Evolutionary conservation across 768 basidiomycete genomes (phyloP).

Genomic region (Crucibulum laeve): DNA sequence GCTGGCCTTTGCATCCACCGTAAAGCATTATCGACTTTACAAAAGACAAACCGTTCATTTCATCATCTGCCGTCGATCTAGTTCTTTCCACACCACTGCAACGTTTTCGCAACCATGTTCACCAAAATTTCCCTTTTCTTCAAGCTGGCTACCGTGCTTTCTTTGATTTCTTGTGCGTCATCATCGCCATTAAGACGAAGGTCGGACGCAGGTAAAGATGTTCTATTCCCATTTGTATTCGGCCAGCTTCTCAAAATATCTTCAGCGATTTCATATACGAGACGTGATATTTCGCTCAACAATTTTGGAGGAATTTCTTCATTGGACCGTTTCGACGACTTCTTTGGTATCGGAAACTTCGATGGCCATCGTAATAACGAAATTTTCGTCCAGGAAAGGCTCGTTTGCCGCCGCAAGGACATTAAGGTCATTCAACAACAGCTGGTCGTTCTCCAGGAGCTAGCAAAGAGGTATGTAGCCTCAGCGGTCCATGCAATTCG

Average conservation of each 20-base stretch:
- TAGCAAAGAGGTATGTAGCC: constrained; percentile 36
- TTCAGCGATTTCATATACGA: background rate
- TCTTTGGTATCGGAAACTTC: constrained; percentile 41
- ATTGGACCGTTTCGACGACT: constrained; percentile 37
- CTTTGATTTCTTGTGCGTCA: too few relatives aligned
- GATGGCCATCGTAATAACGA: constrained; percentile 29
- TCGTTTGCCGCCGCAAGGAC: constrained; percentile 33
- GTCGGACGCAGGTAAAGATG: background rate
- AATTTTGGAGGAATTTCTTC: constrained; percentile 34
- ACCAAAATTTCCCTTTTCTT: too few relatives aligned
- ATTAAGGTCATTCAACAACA: constrained; percentile 41
- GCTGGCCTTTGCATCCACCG: too few relatives aligned
- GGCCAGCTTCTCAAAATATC: background rate
- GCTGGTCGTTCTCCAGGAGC: constrained; percentile 38
- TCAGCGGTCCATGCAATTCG: background rate
- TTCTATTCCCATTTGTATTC: background rate
- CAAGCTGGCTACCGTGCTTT: too few relatives aligned
- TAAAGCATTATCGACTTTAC: too few relatives aligned
- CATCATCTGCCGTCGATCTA: too few relatives aligned
- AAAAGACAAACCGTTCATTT: too few relatives aligned
- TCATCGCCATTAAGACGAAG: background rate
- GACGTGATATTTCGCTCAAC: constrained; percentile 18
- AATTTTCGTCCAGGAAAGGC: constrained; percentile 27
- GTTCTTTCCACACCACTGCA: too few relatives aligned
- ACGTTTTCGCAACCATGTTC: too few relatives aligned